Evolutionary conservation across 768 basidiomycete species (phyloP), one percentile per base, ranked within the genome.

Genomic region (Boletus coccyginus): DNA sequence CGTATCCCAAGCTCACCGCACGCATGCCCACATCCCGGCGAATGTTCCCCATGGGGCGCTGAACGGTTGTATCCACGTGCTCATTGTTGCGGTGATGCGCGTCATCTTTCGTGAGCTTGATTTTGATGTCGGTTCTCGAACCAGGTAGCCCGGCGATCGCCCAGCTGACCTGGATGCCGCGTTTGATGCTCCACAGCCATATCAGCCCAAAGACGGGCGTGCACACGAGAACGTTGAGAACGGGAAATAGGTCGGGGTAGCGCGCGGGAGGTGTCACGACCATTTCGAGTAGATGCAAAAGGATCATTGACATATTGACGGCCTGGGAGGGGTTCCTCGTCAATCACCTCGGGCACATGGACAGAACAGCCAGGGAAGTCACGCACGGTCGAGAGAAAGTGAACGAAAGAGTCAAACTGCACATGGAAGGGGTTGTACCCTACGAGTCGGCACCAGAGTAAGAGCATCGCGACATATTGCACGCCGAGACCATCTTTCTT

Each of bases 161-260:
- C 94, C 94, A 96, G 10, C 83, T 77, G 38, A 86, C 86, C 64
- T 95, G 86, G 24, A 94, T 67, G 21, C 88, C 82, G 46, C 89
- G 86, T 61, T 86, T 88, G 69, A 93, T 84, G 48, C 90, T 91
- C 93, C 93, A 97, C 16, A 94, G 65, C 91, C 91, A 98, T n/a
- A 82, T 78, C 31, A 92, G 69, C 8, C 77, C 81, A 67, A 98
- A 96, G 17, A 96, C 84, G 1, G 85, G 87, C 2, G 87, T 88
- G 65, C 87, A 85, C 44, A 94, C 66, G 16, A 93, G 80, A 3
- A 94, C 85, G 69, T 97, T 98, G 39, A 94, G 75, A 1, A 95
- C 92, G 0, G 88, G 75, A 68, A 83, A 97, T 40, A 97, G 70
- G 70, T 96, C 92, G 0, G 92, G 95, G 60, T 92, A 90, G 56